phyloP scores from a whole-genome alignment of 2,329 filamentous ascomycete genomes.

The Monosporascus sp. region DNA sequence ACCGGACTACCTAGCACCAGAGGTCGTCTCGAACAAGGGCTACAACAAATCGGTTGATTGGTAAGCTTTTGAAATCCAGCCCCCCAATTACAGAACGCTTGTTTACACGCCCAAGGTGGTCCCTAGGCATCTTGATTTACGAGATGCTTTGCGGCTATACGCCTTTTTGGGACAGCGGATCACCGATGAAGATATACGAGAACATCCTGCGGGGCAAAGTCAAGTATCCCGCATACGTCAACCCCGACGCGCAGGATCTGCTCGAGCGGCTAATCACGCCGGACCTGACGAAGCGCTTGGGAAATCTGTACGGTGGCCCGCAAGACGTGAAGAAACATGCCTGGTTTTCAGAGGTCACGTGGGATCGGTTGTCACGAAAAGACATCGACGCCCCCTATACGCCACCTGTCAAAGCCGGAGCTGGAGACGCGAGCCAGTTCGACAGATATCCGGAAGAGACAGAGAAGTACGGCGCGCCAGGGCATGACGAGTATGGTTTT shows the following conservation, averaged over 20 bases:
- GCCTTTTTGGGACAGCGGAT: slow-evolving; percentile 97
- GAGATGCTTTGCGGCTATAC: slow-evolving; percentile 99
- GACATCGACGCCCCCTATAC: slow-evolving; percentile 98
- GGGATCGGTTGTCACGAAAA: slow-evolving; percentile 89
- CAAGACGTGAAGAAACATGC: slow-evolving; percentile 91
- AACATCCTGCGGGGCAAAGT: slow-evolving; percentile 95
- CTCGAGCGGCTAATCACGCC: slow-evolving; percentile 89
- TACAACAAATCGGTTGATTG: slow-evolving; percentile 99
- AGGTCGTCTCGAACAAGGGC: slow-evolving; percentile 98
- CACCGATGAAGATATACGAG: slow-evolving; percentile 98
- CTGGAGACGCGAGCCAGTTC: slow-evolving; percentile 94
- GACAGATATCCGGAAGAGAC: slow-evolving; percentile 97
- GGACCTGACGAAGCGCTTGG: slow-evolving; percentile 89
- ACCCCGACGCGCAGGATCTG: slow-evolving; percentile 88
- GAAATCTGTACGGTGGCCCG: slow-evolving; percentile 86
- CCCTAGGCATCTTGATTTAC: slow-evolving; percentile 94
- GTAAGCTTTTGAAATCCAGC: slow-evolving; percentile 48
- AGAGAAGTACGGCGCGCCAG: slow-evolving; percentile 77
- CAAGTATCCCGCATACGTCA: slow-evolving; percentile 95
- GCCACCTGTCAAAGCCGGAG: slow-evolving; percentile 87
- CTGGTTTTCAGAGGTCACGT: slow-evolving; percentile 97
- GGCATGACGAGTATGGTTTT: slow-evolving; percentile 79
- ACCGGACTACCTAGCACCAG: slow-evolving; percentile 92
- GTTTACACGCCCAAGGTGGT: slow-evolving; percentile 65
- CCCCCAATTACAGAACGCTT: neutral